These are phyloP conservation scores for Ascochyta viciae-villosae DNA, from an alignment of 2,329 filamentous ascomycete genomes.

Conservation along the genomic window DNA sequence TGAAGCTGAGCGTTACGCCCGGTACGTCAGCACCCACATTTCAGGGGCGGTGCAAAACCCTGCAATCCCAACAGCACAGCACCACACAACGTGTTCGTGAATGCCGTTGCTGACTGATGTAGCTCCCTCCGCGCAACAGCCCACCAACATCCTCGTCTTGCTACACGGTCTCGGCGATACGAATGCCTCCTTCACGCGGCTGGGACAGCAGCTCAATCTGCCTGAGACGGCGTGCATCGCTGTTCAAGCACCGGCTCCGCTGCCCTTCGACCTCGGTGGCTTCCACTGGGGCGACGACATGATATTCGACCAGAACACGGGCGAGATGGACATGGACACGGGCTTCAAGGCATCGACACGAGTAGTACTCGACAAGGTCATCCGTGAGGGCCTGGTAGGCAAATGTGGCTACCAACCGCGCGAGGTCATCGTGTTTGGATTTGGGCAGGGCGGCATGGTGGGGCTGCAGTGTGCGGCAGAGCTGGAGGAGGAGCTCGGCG, in stretches of 20 bases:
- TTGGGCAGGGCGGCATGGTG: constrained; percentile 65
- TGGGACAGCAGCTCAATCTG: constrained; percentile 73
- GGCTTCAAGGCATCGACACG: constrained; percentile 56
- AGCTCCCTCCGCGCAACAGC: constrained; percentile 59
- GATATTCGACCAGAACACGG: constrained; percentile 60
- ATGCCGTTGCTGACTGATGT: constrained; percentile 30
- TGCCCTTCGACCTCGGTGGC: constrained; percentile 73
- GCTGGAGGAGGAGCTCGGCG: constrained; percentile 57
- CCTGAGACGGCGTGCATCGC: constrained; percentile 80
- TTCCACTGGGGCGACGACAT: constrained; percentile 70
- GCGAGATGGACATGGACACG: constrained; percentile 62
- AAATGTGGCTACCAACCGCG: constrained; percentile 59
- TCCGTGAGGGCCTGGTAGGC: constrained; percentile 54
- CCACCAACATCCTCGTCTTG: constrained; percentile 78
- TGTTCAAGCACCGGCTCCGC: constrained; percentile 71
- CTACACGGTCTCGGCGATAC: constrained; percentile 86
- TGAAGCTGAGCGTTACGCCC: constrained; percentile 53
- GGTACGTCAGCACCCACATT: constrained; percentile 47
- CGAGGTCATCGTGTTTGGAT: constrained; percentile 63
- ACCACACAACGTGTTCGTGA: not conserved
- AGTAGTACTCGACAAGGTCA: constrained; percentile 54
- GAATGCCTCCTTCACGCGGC: constrained; percentile 70
- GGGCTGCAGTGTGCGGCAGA: constrained; percentile 55
- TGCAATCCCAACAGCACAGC: not conserved
- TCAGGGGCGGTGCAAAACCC: not conserved